Percentiles rank a stretch among this genome's conserved stretches.
Conservation (phyloP, 768 basidiomycete species). For the Cyclocybe cylindracea region DNA sequence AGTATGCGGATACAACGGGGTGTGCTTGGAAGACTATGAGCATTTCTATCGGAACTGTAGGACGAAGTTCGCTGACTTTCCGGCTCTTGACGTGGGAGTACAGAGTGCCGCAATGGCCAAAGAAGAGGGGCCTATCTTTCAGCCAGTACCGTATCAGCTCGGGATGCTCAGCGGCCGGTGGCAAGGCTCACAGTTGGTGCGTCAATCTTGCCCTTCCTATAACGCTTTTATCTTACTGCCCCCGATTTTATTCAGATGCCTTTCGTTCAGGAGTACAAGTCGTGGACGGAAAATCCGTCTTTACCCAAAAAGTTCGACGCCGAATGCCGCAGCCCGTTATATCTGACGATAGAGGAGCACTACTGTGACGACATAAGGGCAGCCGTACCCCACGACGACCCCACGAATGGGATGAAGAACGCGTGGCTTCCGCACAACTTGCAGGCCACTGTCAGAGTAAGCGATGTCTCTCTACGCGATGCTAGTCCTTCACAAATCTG, state of each 20-base stretch:
- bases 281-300: constrained; percentile 33
- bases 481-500: constrained; percentile 8
- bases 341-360: constrained; percentile 49
- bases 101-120: constrained; percentile 10
- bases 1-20: constrained; percentile 33
- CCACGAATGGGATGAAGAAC: constrained; percentile 37
- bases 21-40: constrained; percentile 47
- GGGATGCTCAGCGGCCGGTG: constrained; percentile 49
- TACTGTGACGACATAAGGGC: constrained; percentile 35
- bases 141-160: constrained; percentile 36
- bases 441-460: constrained; percentile 39
- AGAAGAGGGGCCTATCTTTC: constrained; percentile 14
- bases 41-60: constrained; percentile 42
- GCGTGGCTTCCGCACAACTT: constrained; percentile 48
- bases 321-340: constrained; percentile 47
- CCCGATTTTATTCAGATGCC: constrained; percentile 33
- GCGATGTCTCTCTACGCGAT: background rate
- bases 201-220: constrained; percentile 10
- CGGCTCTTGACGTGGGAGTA: constrained; percentile 23
- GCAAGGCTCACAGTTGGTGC: constrained; percentile 51
- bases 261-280: constrained; percentile 34
- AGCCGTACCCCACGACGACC: constrained; percentile 35
- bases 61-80: constrained; percentile 39
- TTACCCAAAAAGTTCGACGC: constrained; percentile 33
- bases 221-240: background rate